Evolutionary conservation across 2,329 filamentous ascomycete species (phyloP), one percentile per base, ranked within the genome.

Genomic region (Hymenotorrendiella dingleyae): DNA sequence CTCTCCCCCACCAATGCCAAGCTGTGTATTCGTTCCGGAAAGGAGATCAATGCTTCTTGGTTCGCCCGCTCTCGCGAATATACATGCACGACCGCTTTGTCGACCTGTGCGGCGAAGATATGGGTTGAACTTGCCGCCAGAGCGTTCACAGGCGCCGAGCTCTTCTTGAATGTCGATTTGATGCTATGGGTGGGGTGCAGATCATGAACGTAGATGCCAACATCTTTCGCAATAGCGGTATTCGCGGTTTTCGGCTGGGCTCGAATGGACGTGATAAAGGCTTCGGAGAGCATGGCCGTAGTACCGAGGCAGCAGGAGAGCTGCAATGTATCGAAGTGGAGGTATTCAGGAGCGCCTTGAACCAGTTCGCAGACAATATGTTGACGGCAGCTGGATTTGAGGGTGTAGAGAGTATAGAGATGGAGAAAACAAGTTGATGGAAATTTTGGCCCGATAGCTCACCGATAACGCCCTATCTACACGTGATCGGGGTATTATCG

Each of bases 81-180:
- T 42, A 98, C 88, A 66, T 97, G 87, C 1, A 98, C 76, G 30
- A 94, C 86, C 0, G 89, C 87, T 65, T 95, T 97, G 52, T 90
- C 89, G 37, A 84, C 76, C 63, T 98, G 93, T 4, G 88, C 91
- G 4, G 90, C 84, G 62, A 95, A 98, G 35, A 97, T 74, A 62
- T 98, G 93, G 16, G 82, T 82, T 33, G 78, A 72, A 64, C 76
- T 94, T 54, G 90, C 74, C 22, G 88, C 90, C 42, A 98, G 69
- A 55, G 86, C 84, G 63, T 91, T 86, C 45, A 75, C 70, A 20
- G 82, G 74, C n/a, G 82, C 80, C 12, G 86, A 85, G 69, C 86
- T 94, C 69, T 95, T 97, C 73, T 96, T 97, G 74, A 93, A 90
- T 36, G 82, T 76, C 49, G 80, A 72, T 58, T 84, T 83, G 60